A percentile compares a stretch with the other conserved stretches of the same genome.
phyloP scores from a whole-genome alignment of 352 stramenopile species.

The Pythium grandisporangium region DNA sequence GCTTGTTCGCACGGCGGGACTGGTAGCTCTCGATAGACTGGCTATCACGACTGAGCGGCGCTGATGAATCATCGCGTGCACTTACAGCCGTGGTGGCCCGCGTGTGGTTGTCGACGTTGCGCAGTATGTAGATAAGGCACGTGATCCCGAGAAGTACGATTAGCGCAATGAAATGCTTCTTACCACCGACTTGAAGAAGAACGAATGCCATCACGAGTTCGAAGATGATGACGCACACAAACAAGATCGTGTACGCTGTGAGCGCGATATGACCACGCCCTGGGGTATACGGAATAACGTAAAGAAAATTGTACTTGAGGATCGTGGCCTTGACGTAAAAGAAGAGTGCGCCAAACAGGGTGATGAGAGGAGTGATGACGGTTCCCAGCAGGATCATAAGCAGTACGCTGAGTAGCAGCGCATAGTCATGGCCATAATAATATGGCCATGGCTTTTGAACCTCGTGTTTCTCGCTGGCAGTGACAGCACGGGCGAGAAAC shows the following conservation, averaged over 20 bases:
- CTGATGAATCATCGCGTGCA: too few relatives aligned
- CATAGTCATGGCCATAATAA: conserved; percentile 72
- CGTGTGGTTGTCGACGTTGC: conserved; percentile 27
- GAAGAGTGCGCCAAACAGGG: conserved; percentile 67
- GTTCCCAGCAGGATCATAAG: conserved; percentile 68
- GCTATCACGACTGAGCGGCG: too few relatives aligned
- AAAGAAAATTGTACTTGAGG: conserved; percentile 81
- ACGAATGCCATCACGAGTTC: conserved; percentile 71
- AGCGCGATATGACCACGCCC: conserved; percentile 56
- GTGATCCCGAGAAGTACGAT: conserved; percentile 39
- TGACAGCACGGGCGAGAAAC: conserved; percentile 55
- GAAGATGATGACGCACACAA: conserved; percentile 59
- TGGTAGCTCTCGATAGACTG: too few relatives aligned
- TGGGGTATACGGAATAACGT: conserved; percentile 60
- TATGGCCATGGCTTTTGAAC: conserved; percentile 47
- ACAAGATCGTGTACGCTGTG: conserved; percentile 52
- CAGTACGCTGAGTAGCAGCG: conserved; percentile 68
- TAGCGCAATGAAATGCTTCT: conserved; percentile 47
- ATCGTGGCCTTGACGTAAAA: conserved; percentile 71
- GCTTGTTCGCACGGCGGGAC: neutral
- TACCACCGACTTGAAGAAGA: conserved; percentile 49
- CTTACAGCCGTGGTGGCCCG: conserved; percentile 5
- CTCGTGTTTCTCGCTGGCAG: conserved; percentile 32
- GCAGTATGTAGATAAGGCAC: conserved; percentile 37
- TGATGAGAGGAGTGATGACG: conserved; percentile 71